phyloP scores from a whole-genome alignment of 495 filamentous ascomycete genomes.

The Xylaria nigripes region DNA sequence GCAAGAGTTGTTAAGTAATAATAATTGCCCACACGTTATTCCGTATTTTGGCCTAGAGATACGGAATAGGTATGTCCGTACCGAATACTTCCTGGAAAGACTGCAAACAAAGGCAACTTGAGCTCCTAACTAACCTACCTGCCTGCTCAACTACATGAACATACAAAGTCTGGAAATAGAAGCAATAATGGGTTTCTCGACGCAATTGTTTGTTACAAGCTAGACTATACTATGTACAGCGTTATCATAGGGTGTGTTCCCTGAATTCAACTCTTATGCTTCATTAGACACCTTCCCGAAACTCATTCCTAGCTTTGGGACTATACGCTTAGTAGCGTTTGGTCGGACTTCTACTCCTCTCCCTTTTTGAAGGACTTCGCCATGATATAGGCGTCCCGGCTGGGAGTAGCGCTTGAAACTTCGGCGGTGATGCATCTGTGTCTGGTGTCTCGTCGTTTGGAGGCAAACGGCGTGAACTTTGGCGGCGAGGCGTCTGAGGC shows the following conservation, averaged over 20 bases:
- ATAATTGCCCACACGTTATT: too few species aligned
- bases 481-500: constrained; percentile 34
- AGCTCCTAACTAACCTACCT: too few species aligned
- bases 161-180: not conserved
- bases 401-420: constrained; percentile 27
- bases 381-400: constrained; percentile 32
- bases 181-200: not conserved
- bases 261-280: not conserved
- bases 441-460: constrained; percentile 34
- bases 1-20: not conserved
- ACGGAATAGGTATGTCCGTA: too few species aligned
- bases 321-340: constrained; percentile 28
- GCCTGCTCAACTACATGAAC: too few species aligned
- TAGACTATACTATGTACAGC: not conserved
- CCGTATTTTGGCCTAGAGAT: too few species aligned
- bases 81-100: too few species aligned
- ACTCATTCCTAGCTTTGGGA: not conserved
- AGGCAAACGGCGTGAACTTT: constrained; percentile 19
- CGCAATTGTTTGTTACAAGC: not conserved
- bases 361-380: constrained; percentile 38
- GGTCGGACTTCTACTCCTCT: constrained; percentile 33
- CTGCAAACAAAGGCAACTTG: too few species aligned
- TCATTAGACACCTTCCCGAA: not conserved
- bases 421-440: constrained; percentile 32
- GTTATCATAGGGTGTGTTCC: not conserved